Evolutionary conservation across 371 early-diverging fungal species (phyloP).

Genomic region (Zopfochytrium polystomum): DNA sequence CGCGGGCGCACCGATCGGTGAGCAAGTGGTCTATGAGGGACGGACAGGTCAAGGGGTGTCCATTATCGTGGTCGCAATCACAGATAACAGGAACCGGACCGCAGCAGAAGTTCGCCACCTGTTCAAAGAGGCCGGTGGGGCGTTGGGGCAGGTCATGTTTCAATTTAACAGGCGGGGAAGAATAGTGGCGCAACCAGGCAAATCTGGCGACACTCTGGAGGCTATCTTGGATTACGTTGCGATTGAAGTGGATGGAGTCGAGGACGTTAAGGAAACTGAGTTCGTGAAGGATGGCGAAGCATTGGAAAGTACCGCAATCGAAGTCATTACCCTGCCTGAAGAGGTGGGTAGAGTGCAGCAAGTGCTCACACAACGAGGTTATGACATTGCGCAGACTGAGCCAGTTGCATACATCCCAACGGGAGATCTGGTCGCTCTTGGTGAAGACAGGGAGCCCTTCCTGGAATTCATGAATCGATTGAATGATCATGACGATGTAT

Average conservation of each 20-base stretch:
- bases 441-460: conserved; percentile 20
- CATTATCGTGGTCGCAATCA: conserved; percentile 63
- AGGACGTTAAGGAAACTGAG: conserved; percentile 27
- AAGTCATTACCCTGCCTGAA: conserved; percentile 24
- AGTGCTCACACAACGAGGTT: conserved; percentile 16
- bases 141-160: conserved; percentile 33
- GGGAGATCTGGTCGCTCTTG: conserved; percentile 19
- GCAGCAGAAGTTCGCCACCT: conserved; percentile 64
- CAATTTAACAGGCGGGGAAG: conserved; percentile 32
- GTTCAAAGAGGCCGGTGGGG: conserved; percentile 45
- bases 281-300: conserved; percentile 9
- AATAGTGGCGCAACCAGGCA: conserved; percentile 17
- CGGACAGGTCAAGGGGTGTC: conserved; percentile 61
- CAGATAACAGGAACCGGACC: conserved; percentile 64
- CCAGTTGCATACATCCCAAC: conserved; percentile 22
- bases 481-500: conserved; percentile 37
- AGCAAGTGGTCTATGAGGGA: conserved; percentile 64
- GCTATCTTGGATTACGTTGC: conserved; percentile 5
- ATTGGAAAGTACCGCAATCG: conserved; percentile 14
- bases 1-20: conserved; percentile 31
- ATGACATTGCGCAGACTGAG: conserved; percentile 34
- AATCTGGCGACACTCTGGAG: conserved; percentile 10
- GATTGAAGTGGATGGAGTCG: conserved; percentile 29
- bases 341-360: conserved; percentile 20
- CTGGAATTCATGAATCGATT: conserved; percentile 25